Base-by-base conservation (phyloP, 2,329 filamentous ascomycete species). In the Camillea tinctor region DNA sequence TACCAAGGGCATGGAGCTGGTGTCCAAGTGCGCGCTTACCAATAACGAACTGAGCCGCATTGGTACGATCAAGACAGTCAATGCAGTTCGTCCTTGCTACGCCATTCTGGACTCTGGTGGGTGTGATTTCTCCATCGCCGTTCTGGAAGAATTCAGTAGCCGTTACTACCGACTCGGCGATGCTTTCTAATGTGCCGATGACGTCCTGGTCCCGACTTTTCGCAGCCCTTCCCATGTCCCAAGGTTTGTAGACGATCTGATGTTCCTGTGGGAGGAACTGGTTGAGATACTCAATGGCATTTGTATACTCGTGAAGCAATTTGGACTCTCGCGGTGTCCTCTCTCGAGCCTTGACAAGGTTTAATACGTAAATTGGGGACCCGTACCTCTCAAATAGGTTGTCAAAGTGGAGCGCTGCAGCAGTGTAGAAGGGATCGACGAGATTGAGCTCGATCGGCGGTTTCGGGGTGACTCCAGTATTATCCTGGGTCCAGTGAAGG, bases 21-120 rank as follows among this genome's bases (percentile, higher is more conserved):
- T 96, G 87, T 0, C 93, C 95, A 11, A 99, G 84, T 0, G 95
- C 95, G 67, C 92, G 85, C 78, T 99, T 99, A 4, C 93, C 95
- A 68, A 99, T 96, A 26, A 99, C 93, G 68, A 98, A 99, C 72
- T 99, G 95, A 1, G 95, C 95, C 2, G 95, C 95, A 72, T 99
- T 99, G 8, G 95, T 99, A 21, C 95, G 89, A 75, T 99, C 95
- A 1, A 99, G 83, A 70, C 95, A 99, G 75, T 99, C 95, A 68
- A 99, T 98, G 74, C 95, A 99, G 72, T 99, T 99, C 1, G 95
- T 99, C 60, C 95, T 86, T 9, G 92, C 94, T 49, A 99, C 86
- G 9, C 95, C 95, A 66, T 97, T 97, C 73, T 99, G 95, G 1
- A 95, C 86, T 30, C 82, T 84, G 3, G 90, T 81, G 3, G 85